Conservation (phyloP, 2,329 filamentous ascomycete genomes). For the Pseudogymnoascus verrucosus region DNA sequence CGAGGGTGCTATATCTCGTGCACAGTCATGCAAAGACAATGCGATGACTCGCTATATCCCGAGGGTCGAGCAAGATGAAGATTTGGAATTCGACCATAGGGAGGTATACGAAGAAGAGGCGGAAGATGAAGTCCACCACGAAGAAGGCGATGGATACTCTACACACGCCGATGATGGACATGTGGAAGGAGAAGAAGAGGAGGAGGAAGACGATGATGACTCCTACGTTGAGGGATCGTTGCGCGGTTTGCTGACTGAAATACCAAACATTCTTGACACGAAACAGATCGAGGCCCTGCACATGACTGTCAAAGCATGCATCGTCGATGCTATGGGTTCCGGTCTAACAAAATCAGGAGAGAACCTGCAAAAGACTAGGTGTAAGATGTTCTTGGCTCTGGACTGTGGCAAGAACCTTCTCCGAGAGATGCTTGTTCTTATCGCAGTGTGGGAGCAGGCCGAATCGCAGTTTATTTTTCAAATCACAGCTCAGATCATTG, state of each 20-base stretch:
- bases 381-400: slow-evolving; percentile 79
- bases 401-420: slow-evolving; percentile 86
- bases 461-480: slow-evolving; percentile 94
- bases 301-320: slow-evolving; percentile 95
- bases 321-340: slow-evolving; percentile 72
- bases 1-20: slow-evolving; percentile 49
- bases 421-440: slow-evolving; percentile 87
- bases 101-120: slow-evolving; percentile 39
- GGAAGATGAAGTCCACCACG: slow-evolving; percentile 37
- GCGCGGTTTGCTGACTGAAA: slow-evolving; percentile 81
- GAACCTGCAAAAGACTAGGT: slow-evolving; percentile 84
- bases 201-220: slow-evolving; percentile 65
- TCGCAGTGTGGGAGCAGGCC: slow-evolving; percentile 92
- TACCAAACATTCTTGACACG: slow-evolving; percentile 87
- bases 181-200: slow-evolving; percentile 52
- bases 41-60: slow-evolving; percentile 43
- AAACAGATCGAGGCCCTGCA: slow-evolving; percentile 93
- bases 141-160: slow-evolving; percentile 40
- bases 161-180: slow-evolving; percentile 35
- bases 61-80: slow-evolving; percentile 14
- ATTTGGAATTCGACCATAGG: slow-evolving; percentile 20
- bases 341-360: slow-evolving; percentile 59
- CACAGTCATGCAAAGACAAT: slow-evolving; percentile 51
- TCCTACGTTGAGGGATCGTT: slow-evolving; percentile 72
- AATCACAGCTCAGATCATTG: slow-evolving; percentile 91